A percentile compares a stretch with the other conserved stretches of the same genome.
These are phyloP conservation scores for Cucurbita ficifolia DNA, from an alignment of 306 rosid genomes.

Conservation along the genomic window DNA sequence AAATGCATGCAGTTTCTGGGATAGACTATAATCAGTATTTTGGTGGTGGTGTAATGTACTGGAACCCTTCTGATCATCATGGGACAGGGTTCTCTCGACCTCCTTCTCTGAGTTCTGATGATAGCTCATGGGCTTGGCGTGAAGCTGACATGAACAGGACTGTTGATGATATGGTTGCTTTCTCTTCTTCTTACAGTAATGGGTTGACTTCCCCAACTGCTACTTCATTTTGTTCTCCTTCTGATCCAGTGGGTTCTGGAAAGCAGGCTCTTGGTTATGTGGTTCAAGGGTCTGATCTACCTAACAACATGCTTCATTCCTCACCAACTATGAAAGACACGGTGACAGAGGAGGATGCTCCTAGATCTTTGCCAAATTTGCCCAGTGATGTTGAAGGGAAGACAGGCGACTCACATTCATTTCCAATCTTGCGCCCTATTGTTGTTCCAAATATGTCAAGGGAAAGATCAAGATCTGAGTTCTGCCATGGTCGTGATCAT, in stretches of 20 bases:
- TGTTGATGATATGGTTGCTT: conserved; percentile 98
- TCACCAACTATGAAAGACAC: conserved; percentile 48
- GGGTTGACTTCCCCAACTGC: conserved; percentile 85
- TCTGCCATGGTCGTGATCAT: conserved; percentile 45
- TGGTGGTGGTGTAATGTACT: conserved; percentile 96
- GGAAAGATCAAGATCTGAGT: conserved; percentile 67
- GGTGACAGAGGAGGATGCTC: conserved; percentile 43
- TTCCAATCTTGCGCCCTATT: conserved; percentile 82
- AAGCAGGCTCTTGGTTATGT: conserved; percentile 65
- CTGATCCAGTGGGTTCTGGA: conserved; percentile 65
- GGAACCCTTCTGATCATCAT: conserved; percentile 81
- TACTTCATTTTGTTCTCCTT: conserved; percentile 75
- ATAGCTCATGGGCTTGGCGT: conserved; percentile 90
- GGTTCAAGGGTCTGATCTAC: conserved; percentile 60
- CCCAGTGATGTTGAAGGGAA: conserved; percentile 58
- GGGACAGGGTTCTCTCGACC: conserved; percentile 85
- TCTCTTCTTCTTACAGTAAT: conserved; percentile 74
- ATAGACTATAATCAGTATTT: conserved; percentile 78
- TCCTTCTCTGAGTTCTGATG: conserved; percentile 94
- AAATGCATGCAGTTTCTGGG: conserved; percentile 81
- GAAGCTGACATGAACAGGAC: conserved; percentile 92
- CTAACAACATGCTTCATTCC: conserved; percentile 63
- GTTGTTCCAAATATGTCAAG: conserved; percentile 62
- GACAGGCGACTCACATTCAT: conserved; percentile 52
- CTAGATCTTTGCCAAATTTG: conserved; percentile 49